These are phyloP conservation scores for Sugiyamaella qingdaonensis DNA, from an alignment of 805 yeast genomes.

Conservation along the genomic window DNA sequence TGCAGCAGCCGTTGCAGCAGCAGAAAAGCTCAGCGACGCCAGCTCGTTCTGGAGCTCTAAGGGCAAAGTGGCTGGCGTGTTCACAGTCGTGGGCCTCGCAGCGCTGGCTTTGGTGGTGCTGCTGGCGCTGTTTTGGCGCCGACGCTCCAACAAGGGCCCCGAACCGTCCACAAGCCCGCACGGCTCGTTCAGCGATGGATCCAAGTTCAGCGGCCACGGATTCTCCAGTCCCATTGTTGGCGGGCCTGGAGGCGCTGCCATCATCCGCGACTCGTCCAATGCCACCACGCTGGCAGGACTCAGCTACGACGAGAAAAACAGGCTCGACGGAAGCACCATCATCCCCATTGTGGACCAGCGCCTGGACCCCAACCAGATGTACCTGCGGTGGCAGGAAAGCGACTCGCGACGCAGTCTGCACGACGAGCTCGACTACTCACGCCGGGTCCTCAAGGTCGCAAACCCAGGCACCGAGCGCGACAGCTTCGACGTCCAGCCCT, in stretches of 20 bases:
- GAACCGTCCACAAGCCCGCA: constrained; percentile 3
- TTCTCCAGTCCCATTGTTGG: constrained; percentile 7
- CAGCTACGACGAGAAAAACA: constrained; percentile 24
- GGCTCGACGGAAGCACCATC: constrained; percentile 29
- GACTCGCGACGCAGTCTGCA: constrained; percentile 45
- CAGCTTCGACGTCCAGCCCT: constrained; percentile 5
- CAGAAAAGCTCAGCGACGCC: constrained; percentile 14
- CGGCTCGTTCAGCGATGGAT: constrained; percentile 4
- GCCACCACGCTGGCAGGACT: constrained; percentile 21
- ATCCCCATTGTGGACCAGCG: constrained; percentile 52
- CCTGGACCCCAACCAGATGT: constrained; percentile 53
- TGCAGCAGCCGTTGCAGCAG: constrained; percentile 1
- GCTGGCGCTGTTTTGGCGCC: constrained; percentile 36
- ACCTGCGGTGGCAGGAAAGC: constrained; percentile 44
- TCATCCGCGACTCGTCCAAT: constrained; percentile 17
- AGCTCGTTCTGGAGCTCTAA: constrained; percentile 57
- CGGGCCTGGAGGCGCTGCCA: constrained; percentile 13
- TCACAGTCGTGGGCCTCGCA: constrained; percentile 72
- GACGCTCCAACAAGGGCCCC: constrained; percentile 13
- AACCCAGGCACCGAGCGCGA: constrained; percentile 36
- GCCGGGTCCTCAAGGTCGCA: constrained; percentile 53
- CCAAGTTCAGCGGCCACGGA: background rate
- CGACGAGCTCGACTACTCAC: constrained; percentile 55
- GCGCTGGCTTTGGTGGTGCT: constrained; percentile 43
- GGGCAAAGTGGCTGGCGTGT: constrained; percentile 84